Conservation (phyloP, 2,329 filamentous ascomycete species). For the Talaromyces rugulosus region DNA sequence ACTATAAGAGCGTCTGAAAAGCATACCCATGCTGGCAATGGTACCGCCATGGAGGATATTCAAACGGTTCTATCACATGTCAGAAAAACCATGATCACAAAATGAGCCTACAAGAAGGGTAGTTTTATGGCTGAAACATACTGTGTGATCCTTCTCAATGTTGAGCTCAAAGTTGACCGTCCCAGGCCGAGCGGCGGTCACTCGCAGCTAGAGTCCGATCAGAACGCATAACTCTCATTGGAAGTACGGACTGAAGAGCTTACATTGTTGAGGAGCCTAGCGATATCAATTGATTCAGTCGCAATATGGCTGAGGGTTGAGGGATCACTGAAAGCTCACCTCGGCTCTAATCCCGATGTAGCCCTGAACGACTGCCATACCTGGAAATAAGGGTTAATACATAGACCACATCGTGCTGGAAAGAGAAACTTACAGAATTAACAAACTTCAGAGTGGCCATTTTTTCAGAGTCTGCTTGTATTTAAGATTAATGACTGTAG, state of each 20-base stretch:
- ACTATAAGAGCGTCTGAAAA: background rate
- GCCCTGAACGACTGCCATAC: conserved; percentile 81
- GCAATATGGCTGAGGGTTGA: background rate
- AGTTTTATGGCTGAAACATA: conserved; percentile 26
- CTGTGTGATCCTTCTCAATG: conserved; percentile 62
- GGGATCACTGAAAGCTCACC: conserved; percentile 50
- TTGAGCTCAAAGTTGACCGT: conserved; percentile 62
- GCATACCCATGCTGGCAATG: conserved; percentile 56
- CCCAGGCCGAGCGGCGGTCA: conserved; percentile 58
- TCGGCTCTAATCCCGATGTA: conserved; percentile 83
- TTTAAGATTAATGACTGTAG: background rate
- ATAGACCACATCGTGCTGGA: background rate
- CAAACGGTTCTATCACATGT: conserved; percentile 53
- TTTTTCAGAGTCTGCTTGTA: background rate
- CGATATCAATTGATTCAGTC: background rate
- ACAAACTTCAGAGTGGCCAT: conserved; percentile 61
- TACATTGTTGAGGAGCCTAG: conserved; percentile 38
- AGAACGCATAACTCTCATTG: conserved; percentile 1
- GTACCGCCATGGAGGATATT: conserved; percentile 65
- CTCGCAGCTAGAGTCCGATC: conserved; percentile 47
- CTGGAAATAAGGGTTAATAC: conserved; percentile 40
- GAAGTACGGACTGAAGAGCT: conserved; percentile 15
- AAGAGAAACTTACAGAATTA: conserved; percentile 50
- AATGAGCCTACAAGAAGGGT: background rate
- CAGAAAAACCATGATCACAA: background rate